These are phyloP conservation scores for Zoysia japonica DNA, from an alignment of 176 grass and related monocot genomes.

Conservation along the genomic window DNA sequence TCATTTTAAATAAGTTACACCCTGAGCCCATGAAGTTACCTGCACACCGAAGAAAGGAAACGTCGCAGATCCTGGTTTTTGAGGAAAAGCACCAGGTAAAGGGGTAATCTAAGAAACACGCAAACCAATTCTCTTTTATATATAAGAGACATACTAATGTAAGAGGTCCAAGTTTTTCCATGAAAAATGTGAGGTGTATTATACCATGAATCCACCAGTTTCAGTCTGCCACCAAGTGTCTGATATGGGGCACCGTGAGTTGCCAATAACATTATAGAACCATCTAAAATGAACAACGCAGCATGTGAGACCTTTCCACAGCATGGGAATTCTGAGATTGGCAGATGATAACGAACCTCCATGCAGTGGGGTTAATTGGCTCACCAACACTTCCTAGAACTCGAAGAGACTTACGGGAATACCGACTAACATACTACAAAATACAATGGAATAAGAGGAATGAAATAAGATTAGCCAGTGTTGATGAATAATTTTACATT, in stretches of 20 bases:
- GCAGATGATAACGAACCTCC: constrained; percentile 67
- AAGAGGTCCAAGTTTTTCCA: not conserved
- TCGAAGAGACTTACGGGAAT: constrained; percentile 92
- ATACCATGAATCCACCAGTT: constrained; percentile 97
- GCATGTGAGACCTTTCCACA: constrained; percentile 32
- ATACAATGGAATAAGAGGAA: constrained; percentile 21
- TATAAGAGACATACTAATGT: not conserved
- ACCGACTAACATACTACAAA: constrained; percentile 78
- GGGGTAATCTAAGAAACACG: constrained; percentile 72
- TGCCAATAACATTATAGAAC: constrained; percentile 87
- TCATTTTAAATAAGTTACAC: not conserved
- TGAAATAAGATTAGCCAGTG: not conserved
- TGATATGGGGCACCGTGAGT: constrained; percentile 89
- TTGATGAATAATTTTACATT: not conserved
- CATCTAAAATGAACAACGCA: constrained; percentile 58
- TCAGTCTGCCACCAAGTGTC: constrained; percentile 99
- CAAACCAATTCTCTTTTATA: constrained; percentile 18
- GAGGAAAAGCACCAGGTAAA: constrained; percentile 90
- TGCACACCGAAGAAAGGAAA: constrained; percentile 96
- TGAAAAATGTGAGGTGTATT: constrained; percentile 21
- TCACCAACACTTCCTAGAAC: constrained; percentile 99
- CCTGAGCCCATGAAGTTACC: constrained; percentile 37
- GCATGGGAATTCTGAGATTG: constrained; percentile 7
- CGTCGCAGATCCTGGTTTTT: constrained; percentile 95
- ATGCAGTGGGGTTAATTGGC: constrained; percentile 96